Evolutionary conservation across 768 basidiomycete genomes (phyloP).

Genomic region (Lentinula aciculospora): DNA sequence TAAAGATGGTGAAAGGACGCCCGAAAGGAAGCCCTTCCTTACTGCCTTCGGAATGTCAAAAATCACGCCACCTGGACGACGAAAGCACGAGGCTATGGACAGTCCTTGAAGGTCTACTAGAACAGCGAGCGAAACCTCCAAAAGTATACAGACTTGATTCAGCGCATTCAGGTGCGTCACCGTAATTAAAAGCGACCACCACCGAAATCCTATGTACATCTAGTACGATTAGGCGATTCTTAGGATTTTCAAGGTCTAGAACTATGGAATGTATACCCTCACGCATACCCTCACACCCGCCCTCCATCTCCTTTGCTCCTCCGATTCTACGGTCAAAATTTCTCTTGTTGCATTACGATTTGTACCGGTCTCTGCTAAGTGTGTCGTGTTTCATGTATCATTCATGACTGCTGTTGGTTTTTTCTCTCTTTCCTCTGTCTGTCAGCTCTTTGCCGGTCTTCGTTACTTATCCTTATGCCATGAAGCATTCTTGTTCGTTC

Average conservation of each 20-base stretch:
- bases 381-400: not conserved
- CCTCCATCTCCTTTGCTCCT: not conserved
- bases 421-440: not conserved
- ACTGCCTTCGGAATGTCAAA: not conserved
- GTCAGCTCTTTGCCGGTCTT: not conserved
- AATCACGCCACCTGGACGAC: not conserved
- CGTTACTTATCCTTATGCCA: not conserved
- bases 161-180: not conserved
- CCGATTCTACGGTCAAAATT: not conserved
- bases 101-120: not conserved
- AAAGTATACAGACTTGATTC: not conserved
- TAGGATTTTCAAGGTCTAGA: not conserved
- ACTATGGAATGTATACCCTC: conserved; percentile 3
- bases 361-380: not conserved
- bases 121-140: not conserved
- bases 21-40: conserved; percentile 14
- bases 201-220: not conserved
- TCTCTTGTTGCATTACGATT: not conserved
- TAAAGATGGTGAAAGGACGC: conserved; percentile 18
- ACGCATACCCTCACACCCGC: not conserved
- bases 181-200: not conserved
- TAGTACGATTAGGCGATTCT: not conserved
- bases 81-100: not conserved
- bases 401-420: not conserved
- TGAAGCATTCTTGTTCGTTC: not conserved